These are phyloP conservation scores for Geoglossum cookeanum DNA, from an alignment of 2,329 filamentous ascomycete species.

Conservation along the genomic window DNA sequence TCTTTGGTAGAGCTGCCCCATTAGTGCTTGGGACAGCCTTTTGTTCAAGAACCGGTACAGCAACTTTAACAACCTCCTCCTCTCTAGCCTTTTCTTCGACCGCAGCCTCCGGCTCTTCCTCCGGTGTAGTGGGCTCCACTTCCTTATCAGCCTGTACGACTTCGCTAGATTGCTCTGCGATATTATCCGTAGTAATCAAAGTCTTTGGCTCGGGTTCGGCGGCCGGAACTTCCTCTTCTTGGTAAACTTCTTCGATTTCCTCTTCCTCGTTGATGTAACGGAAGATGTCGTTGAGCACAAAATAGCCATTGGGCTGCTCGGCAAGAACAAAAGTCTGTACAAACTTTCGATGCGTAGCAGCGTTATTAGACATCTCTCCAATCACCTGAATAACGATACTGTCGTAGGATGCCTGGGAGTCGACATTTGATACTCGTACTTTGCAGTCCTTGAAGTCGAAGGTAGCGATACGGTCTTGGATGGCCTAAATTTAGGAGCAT, in stretches of 20 bases:
- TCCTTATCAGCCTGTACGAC: constrained; percentile 14
- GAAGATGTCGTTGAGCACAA: constrained; percentile 95
- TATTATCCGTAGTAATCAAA: constrained; percentile 13
- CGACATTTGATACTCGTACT: constrained; percentile 93
- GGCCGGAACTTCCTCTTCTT: constrained; percentile 19
- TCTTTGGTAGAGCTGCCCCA: constrained; percentile 14
- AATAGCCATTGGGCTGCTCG: constrained; percentile 91
- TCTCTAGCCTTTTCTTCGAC: constrained; percentile 61
- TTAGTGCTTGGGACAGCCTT: neutral
- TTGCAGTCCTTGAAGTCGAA: constrained; percentile 96
- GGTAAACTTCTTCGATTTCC: constrained; percentile 52
- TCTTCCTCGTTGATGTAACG: constrained; percentile 74
- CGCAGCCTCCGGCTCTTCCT: constrained; percentile 24
- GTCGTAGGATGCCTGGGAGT: constrained; percentile 78
- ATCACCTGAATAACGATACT: constrained; percentile 98
- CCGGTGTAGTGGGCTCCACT: constrained; percentile 10
- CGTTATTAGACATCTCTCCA: constrained; percentile 91
- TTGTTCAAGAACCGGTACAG: constrained; percentile 16
- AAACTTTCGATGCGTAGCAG: constrained; percentile 81
- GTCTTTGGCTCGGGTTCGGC: constrained; percentile 21
- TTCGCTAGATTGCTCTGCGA: constrained; percentile 14
- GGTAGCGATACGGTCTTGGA: constrained; percentile 83
- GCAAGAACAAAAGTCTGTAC: constrained; percentile 95
- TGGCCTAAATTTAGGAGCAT: constrained; percentile 36
- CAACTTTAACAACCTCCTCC: constrained; percentile 30